Evolutionary conservation across 2,329 filamentous ascomycete genomes (phyloP).

Genomic region (Pseudogymnoascus sp.): DNA sequence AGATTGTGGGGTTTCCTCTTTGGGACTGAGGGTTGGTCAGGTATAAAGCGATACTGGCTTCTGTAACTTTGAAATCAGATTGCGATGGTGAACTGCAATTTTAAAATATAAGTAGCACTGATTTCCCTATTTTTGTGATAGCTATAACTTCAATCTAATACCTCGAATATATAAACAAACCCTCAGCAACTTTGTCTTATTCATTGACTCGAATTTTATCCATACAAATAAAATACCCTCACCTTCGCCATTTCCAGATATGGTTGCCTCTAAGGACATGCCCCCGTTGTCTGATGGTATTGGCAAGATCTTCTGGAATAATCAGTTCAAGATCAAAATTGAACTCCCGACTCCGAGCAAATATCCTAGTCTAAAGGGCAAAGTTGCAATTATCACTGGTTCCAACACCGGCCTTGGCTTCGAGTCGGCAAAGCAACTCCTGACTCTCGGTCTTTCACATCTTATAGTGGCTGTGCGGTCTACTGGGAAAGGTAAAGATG

Average conservation of each 20-base stretch:
- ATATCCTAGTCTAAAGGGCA: constrained; percentile 6
- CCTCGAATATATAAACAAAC: background rate
- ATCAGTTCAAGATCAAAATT: constrained; percentile 9
- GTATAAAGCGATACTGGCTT: background rate
- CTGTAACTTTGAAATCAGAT: background rate
- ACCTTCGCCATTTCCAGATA: background rate
- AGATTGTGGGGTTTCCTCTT: background rate
- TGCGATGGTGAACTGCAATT: background rate
- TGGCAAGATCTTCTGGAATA: constrained; percentile 10
- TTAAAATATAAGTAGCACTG: background rate
- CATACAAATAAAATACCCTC: background rate
- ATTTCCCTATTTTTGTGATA: background rate
- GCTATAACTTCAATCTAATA: background rate
- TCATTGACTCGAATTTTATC: background rate
- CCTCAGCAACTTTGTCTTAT: background rate
- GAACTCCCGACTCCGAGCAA: background rate
- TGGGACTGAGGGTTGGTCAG: background rate
- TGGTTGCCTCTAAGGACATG: constrained; percentile 11
- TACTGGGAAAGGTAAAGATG: constrained; percentile 34
- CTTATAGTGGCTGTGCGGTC: constrained; percentile 42
- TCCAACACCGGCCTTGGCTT: constrained; percentile 40
- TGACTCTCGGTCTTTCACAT: constrained; percentile 32
- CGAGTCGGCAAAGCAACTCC: constrained; percentile 32
- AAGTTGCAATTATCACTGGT: constrained; percentile 39
- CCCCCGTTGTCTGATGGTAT: constrained; percentile 6